Percentiles rank a stretch among this genome's conserved stretches.
Conservation (phyloP, 2,329 filamentous ascomycete genomes). For the Ceratocystis ficicola region DNA sequence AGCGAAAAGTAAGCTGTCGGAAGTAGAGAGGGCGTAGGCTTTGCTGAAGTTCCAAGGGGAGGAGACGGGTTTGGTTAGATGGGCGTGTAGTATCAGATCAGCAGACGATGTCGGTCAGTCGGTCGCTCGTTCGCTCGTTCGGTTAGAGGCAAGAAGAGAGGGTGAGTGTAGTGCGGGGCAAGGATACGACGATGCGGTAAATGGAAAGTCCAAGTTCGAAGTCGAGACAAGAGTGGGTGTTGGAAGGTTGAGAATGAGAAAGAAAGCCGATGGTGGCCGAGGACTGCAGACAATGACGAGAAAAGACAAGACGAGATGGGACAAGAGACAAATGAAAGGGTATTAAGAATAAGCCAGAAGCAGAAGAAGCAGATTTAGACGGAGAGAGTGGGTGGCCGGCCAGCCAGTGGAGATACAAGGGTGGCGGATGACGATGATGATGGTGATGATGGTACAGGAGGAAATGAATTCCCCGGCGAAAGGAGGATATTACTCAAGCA, state of each 20-base stretch:
- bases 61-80: no score
- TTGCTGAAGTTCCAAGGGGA: no score
- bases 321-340: background rate
- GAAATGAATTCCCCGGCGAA: background rate
- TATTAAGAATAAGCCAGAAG: background rate
- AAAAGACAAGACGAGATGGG: background rate
- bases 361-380: background rate
- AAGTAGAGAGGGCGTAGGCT: no score
- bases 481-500: background rate
- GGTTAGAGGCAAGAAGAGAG: background rate
- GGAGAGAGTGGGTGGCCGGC: background rate
- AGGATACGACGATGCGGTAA: background rate
- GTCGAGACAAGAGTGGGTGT: background rate
- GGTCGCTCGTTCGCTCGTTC: no score
- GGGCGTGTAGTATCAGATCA: no score
- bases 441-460: constrained; percentile 1
- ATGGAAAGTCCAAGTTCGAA: background rate
- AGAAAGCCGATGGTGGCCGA: background rate
- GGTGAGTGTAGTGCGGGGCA: background rate
- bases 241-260: no score
- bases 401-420: background rate
- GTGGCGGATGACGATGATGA: background rate
- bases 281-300: no score
- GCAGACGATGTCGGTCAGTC: no score
- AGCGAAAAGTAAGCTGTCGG: no score